These are phyloP conservation scores for Metschnikowia similis DNA, from an alignment of 805 yeast species.

Conservation along the genomic window DNA sequence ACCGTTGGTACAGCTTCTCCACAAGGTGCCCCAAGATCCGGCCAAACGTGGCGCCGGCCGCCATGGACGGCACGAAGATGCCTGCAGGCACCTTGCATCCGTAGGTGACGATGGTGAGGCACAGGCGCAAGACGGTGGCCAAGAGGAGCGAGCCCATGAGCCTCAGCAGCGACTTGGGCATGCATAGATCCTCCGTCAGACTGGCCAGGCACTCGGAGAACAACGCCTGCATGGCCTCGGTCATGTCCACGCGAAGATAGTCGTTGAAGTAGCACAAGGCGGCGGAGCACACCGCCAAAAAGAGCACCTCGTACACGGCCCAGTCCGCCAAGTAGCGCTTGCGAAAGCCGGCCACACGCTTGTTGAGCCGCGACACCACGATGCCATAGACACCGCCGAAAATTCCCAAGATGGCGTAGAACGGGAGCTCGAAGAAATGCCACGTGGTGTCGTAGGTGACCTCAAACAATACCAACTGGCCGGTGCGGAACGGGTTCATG, in stretches of 20 bases:
- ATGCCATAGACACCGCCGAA: constrained; percentile 94
- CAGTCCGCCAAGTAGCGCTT: constrained; percentile 56
- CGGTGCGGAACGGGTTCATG: constrained; percentile 89
- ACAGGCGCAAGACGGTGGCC: constrained; percentile 71
- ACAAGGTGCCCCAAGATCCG: constrained; percentile 76
- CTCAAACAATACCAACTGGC: constrained; percentile 88
- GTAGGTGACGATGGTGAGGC: constrained; percentile 76
- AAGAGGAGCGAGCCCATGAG: constrained; percentile 52
- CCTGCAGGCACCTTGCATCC: constrained; percentile 98
- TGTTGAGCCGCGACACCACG: constrained; percentile 67
- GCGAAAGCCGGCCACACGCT: constrained; percentile 71
- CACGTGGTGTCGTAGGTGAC: constrained; percentile 85
- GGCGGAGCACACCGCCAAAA: constrained; percentile 67
- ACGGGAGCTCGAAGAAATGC: constrained; percentile 81
- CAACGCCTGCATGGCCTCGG: constrained; percentile 85
- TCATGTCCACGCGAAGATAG: constrained; percentile 84
- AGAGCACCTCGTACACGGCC: constrained; percentile 68
- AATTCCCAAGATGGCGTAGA: constrained; percentile 72
- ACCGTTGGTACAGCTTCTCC: constrained; percentile 36
- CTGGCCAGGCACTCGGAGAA: constrained; percentile 73
- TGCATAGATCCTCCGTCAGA: constrained; percentile 42
- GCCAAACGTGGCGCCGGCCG: constrained; percentile 93
- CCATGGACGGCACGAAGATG: constrained; percentile 94
- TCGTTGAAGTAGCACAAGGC: constrained; percentile 77
- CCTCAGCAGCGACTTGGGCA: constrained; percentile 23